Percentiles rank a stretch among this genome's conserved stretches.
Conservation (phyloP, 1,284 basidiomycete species). For the Sphaerobolus stellatus region DNA sequence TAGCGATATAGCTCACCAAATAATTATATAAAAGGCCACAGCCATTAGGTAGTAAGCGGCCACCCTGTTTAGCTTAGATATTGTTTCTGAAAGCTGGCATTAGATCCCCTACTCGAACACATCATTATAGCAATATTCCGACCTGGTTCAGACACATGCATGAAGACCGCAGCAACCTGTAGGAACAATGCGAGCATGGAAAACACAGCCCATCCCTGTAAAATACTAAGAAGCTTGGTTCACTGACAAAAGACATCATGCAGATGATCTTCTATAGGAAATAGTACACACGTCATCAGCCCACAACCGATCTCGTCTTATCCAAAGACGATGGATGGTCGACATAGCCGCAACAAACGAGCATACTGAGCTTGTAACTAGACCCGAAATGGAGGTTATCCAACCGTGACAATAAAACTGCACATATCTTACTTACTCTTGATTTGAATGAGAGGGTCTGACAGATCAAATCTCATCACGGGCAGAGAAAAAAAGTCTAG, state of each 20-base stretch:
- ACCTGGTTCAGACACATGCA: conserved; percentile 32
- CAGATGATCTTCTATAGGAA: conserved; percentile 23
- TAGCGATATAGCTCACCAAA: conserved; percentile 34
- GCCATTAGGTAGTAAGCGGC: conserved; percentile 45
- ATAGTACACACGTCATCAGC: conserved; percentile 37
- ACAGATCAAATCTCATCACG: no score
- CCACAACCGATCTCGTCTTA: conserved; percentile 37
- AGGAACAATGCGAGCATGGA: conserved; percentile 23
- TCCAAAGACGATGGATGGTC: conserved; percentile 35
- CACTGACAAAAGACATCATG: conserved; percentile 16
- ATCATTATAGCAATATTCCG: neutral
- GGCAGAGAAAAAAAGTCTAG: no score
- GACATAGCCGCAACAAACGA: conserved; percentile 34
- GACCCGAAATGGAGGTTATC: neutral
- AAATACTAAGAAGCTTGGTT: neutral
- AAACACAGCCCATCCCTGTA: conserved; percentile 4
- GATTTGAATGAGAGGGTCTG: conserved; percentile 28
- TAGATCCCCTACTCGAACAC: neutral
- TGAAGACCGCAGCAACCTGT: conserved; percentile 32
- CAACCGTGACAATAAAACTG: neutral
- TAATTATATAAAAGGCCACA: conserved; percentile 40
- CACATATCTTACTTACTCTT: conserved; percentile 19
- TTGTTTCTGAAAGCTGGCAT: conserved; percentile 13
- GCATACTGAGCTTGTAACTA: conserved; percentile 35
- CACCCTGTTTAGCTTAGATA: conserved; percentile 28